Evolutionary conservation across 768 basidiomycete genomes (phyloP).

Genomic region (Tulasnella sp.): DNA sequence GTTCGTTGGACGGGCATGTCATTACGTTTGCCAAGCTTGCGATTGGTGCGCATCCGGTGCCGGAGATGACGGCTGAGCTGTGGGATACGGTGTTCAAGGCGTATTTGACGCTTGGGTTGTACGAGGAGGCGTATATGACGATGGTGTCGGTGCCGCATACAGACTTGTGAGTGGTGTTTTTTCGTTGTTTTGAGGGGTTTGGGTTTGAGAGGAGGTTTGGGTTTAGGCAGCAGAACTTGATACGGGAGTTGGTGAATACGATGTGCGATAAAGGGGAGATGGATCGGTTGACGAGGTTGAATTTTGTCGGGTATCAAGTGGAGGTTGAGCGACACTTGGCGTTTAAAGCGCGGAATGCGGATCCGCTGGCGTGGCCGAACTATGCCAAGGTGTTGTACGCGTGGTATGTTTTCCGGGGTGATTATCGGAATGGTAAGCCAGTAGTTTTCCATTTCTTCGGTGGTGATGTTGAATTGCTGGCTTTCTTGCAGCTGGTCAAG

Average conservation of each 20-base stretch:
- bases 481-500: constrained; percentile 54
- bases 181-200: neutral
- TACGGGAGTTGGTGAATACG: constrained; percentile 68
- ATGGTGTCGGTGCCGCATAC: constrained; percentile 63
- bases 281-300: constrained; percentile 62
- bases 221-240: constrained; percentile 65
- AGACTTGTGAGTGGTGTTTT: constrained; percentile 49
- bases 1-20: constrained; percentile 44
- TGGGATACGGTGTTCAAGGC: constrained; percentile 74
- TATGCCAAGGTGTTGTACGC: constrained; percentile 90
- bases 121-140: constrained; percentile 78
- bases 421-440: constrained; percentile 76
- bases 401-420: constrained; percentile 78
- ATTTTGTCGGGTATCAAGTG: constrained; percentile 70
- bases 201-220: neutral
- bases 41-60: constrained; percentile 49
- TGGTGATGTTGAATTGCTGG: constrained; percentile 4
- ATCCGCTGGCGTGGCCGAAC: constrained; percentile 71
- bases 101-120: constrained; percentile 55
- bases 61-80: constrained; percentile 47
- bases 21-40: constrained; percentile 69
- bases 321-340: constrained; percentile 81
- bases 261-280: constrained; percentile 89
- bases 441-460: neutral
- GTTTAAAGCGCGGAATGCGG: constrained; percentile 88